Percentiles rank a stretch among this genome's conserved stretches.
Conservation (phyloP, 1,284 basidiomycete species). For the Lentinula novae-zelandiae region DNA sequence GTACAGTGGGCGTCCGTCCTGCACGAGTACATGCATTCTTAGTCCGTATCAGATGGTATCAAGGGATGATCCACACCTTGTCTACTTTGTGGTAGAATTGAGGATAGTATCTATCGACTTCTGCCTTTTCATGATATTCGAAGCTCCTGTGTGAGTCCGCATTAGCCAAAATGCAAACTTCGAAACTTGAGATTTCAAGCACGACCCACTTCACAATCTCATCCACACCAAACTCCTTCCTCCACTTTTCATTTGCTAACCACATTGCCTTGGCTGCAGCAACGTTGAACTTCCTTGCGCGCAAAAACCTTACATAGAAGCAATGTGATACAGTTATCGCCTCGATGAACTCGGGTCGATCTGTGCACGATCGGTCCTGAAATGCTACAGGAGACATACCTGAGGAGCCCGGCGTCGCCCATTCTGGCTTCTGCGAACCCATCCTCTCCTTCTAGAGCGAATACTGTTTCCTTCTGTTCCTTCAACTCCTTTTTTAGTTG, state of each 20-base stretch:
- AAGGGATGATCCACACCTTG: constrained; percentile 50
- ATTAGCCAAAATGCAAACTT: background rate
- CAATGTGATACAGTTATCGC: background rate
- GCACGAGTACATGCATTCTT: constrained; percentile 2
- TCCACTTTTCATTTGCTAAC: constrained; percentile 83
- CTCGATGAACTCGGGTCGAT: background rate
- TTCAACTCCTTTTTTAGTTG: constrained; percentile 68
- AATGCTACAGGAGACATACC: constrained; percentile 37
- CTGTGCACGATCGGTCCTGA: background rate
- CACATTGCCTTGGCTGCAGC: constrained; percentile 84
- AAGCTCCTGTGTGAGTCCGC: constrained; percentile 58
- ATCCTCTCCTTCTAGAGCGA: constrained; percentile 34
- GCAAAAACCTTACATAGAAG: constrained; percentile 62
- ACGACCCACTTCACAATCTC: constrained; percentile 75
- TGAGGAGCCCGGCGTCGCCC: constrained; percentile 78
- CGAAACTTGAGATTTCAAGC: background rate
- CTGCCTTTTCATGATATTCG: constrained; percentile 80
- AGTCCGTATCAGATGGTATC: background rate
- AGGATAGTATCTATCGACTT: constrained; percentile 92
- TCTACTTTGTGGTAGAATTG: constrained; percentile 97
- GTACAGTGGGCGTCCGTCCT: constrained; percentile 96
- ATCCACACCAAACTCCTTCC: constrained; percentile 86
- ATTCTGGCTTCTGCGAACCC: constrained; percentile 65
- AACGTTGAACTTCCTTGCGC: constrained; percentile 92
- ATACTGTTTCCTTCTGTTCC: constrained; percentile 22